Conservation (phyloP, 164 flowering plant genomes). For the Cinnamomum chago region DNA sequence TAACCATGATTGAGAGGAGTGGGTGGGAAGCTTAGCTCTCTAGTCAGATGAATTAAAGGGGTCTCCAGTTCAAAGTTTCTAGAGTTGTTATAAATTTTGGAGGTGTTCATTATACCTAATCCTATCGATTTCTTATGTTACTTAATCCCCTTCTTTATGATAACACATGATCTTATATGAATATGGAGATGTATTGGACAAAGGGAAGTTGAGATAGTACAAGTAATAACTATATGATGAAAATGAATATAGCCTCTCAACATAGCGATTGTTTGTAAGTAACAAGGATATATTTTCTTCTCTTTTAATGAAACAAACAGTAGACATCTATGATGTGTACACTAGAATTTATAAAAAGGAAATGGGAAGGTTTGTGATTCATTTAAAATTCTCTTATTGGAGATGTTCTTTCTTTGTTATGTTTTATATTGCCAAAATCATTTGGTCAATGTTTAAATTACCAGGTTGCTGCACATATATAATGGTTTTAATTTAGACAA, state of each 20-base stretch:
- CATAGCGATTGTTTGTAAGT: not conserved
- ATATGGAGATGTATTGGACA: not conserved
- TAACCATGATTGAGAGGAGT: not conserved
- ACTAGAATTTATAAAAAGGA: not conserved
- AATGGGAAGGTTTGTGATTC: not conserved
- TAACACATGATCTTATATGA: not conserved
- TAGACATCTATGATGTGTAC: not conserved
- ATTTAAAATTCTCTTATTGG: not conserved
- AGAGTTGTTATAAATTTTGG: not conserved
- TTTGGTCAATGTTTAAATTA: not conserved
- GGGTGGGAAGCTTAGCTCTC: constrained; percentile 1
- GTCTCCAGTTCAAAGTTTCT: not conserved
- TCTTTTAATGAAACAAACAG: not conserved
- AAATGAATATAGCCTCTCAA: not conserved
- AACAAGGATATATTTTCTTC: not conserved
- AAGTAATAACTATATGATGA: not conserved
- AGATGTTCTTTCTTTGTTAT: not conserved
- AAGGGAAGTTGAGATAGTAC: not conserved
- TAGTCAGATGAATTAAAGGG: not conserved
- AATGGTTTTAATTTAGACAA: too few species aligned
- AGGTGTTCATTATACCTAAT: constrained; percentile 4
- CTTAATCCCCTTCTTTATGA: not conserved
- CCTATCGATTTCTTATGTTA: not conserved
- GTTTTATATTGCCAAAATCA: not conserved
- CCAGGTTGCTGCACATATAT: too few species aligned